Base-by-base conservation (phyloP, 306 rosid genomes). In the Quercus ilex region DNA sequence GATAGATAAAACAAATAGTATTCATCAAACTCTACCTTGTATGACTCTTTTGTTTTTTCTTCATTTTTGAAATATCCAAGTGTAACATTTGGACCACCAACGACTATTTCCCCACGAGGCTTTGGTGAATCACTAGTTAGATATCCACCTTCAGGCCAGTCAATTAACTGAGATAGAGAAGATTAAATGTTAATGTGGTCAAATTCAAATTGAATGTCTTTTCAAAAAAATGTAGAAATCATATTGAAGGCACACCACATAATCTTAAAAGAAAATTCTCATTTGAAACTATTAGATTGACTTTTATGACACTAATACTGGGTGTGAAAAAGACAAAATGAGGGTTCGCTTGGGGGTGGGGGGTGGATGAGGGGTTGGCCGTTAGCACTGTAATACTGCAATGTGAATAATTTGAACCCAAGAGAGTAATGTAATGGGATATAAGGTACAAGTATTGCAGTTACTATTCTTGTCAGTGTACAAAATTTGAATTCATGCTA, bases 101-200 rank as follows among this genome's bases (percentile, higher is more conserved):
- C 74, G 10, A 95, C 89, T 78, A 95, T 93, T 89, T 95, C 99
- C 81, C 99, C 98, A 28, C 98, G 98, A 19, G 99, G 92, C 91
- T 83, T 88, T 1, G 99, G 97, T 51, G 77, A 80, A 83, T 95
- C 97, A 71, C 76, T 81, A 10, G 72, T 82, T 60, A 83, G 85
- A 84, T 95, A 95, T 76, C 98, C 99, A 74, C 98, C 97, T 90
- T 95, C 98, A 20, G 91, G 84, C 99, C 99, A 93, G 85, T 93
- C 87, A 69, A 95, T 79, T 80, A 95, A 80, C 99, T 95, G 90
- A 77, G 83, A 75, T 35, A 83, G 62, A 83, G 72, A 86, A 52
- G 55, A 78, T 25, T 21, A 81, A 57, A 77, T 20, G 78, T 74
- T 73, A 23, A 67, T 76, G 80, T 60, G 20, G 72, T 19, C 30